Evolutionary conservation across 768 basidiomycete species (phyloP).

Genomic region (Amanita muscaria): DNA sequence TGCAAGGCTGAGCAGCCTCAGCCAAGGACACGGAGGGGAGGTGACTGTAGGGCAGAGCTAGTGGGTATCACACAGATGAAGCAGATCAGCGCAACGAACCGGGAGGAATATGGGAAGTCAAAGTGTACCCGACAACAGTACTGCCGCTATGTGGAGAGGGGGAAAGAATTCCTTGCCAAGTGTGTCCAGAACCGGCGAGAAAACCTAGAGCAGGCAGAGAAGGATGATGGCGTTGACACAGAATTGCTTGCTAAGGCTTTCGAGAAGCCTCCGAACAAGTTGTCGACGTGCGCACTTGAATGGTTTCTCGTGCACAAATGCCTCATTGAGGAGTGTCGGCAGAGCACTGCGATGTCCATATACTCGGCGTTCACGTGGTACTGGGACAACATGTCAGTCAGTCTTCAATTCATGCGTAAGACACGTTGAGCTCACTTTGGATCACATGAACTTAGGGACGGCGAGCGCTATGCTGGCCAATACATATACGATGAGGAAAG

Average conservation of each 20-base stretch:
- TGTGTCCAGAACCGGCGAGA: conserved; percentile 2
- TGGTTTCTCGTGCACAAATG: conserved; percentile 24
- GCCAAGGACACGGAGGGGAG: too few relatives aligned
- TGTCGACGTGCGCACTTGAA: conserved; percentile 19
- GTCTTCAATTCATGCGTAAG: too few relatives aligned
- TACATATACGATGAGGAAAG: conserved; percentile 2
- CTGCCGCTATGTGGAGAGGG: conserved; percentile 12
- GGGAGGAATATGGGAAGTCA: conserved; percentile 1
- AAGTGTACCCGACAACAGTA: conserved; percentile 9
- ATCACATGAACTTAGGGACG: conserved; percentile 1
- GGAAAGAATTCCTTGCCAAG: conserved; percentile 11
- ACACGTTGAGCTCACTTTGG: background rate
- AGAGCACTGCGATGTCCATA: conserved; percentile 12
- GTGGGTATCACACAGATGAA: too few relatives aligned
- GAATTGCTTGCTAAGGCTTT: conserved; percentile 20
- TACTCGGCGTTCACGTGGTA: background rate
- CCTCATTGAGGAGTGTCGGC: conserved; percentile 14
- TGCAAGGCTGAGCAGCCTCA: too few relatives aligned
- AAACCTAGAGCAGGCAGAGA: background rate
- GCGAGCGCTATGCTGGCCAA: background rate
- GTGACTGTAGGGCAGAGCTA: too few relatives aligned
- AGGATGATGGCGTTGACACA: conserved; percentile 15
- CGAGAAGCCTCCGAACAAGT: conserved; percentile 18
- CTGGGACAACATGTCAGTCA: conserved; percentile 5
- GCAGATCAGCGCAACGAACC: background rate